Conservation (phyloP, 1,139 yeast species). For the Kurtzmaniella quercitrusa region DNA sequence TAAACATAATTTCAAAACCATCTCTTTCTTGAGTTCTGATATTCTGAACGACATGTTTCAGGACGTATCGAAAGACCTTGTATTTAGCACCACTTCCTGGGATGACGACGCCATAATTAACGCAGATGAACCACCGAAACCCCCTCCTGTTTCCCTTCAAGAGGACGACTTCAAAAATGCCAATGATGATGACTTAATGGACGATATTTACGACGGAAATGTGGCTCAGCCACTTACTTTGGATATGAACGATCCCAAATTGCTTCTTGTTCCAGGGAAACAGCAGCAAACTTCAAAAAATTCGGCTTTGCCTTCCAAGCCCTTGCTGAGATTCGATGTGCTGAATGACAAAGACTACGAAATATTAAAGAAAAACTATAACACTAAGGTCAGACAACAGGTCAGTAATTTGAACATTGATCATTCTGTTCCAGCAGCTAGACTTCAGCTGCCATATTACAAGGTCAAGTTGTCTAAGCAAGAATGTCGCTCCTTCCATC, state of each 20-base stretch:
- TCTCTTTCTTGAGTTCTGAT: conserved; percentile 34
- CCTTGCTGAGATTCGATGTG: conserved; percentile 60
- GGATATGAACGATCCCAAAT: conserved; percentile 84
- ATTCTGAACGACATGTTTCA: conserved; percentile 36
- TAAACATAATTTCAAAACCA: conserved; percentile 17
- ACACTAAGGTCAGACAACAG: conserved; percentile 88
- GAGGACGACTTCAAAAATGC: conserved; percentile 16
- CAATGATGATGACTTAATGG: conserved; percentile 63
- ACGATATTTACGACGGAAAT: conserved; percentile 73
- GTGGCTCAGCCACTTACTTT: conserved; percentile 46
- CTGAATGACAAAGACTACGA: conserved; percentile 90
- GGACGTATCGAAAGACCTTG: conserved; percentile 52
- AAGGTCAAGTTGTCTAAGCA: conserved; percentile 69
- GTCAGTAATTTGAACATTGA: conserved; percentile 89
- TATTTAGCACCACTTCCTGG: conserved; percentile 83
- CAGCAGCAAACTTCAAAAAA: conserved; percentile 12
- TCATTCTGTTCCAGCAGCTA: conserved; percentile 82
- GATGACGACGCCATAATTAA: conserved; percentile 64
- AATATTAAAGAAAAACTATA: conserved; percentile 76
- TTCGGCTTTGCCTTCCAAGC: conserved; percentile 41
- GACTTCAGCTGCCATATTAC: conserved; percentile 89
- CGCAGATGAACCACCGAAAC: conserved; percentile 27
- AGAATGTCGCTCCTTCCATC: conserved; percentile 75
- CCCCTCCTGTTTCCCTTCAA: conserved; percentile 14
- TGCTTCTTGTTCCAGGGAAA: conserved; percentile 55